Base-by-base conservation (phyloP, 495 filamentous ascomycete genomes). In the Penicillium lividum region DNA sequence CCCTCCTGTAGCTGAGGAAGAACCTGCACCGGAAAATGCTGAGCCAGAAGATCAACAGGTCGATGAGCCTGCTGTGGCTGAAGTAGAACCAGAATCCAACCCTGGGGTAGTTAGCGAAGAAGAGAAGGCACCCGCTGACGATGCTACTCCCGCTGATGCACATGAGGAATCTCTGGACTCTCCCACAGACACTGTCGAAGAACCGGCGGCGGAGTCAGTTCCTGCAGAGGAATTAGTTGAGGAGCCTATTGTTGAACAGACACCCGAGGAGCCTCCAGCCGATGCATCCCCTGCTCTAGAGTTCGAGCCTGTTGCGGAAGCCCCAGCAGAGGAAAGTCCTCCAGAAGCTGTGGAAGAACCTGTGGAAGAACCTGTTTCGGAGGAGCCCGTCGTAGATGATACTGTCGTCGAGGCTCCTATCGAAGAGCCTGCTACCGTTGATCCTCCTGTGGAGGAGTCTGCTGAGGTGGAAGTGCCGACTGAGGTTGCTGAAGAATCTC, bases 201-300 rank as follows among this genome's bases (percentile, higher is more conserved):
- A 40, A 13, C 38, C 38, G 38, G 38, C 13, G n/a, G 45, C 16
- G 30, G 56, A 63, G 11, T 60, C 67, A 31, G 25, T 38, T n/a
- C 58, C 50, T 43, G 56, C 44, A 8, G 62, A 68, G 40, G 64
- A 68, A 29, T 49, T 64, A 31, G 36, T 54, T 40, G 53, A 53
- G 7, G 64, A 71, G 15, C 40, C 47, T 45, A 5, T 58, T n/a
- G 53, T 42, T 25, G 64, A 67, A 18, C 7, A 36, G 33, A 36
- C 33, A 11, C 33, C 33, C 4, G 58, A 60, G 27, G 54, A 51
- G 51, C 38, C 38, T 16, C 3, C 38, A 15, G 38, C 38, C 5
- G 38, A 36, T 36, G 9, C 33, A 36, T 9, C 33, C 13, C 33
- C 33, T 11, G 8, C 9, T 13, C 9, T 11, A 36, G 33, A 36